phyloP scores from a whole-genome alignment of 2,329 filamentous ascomycete species.

The Trichophyton benhamiae region DNA sequence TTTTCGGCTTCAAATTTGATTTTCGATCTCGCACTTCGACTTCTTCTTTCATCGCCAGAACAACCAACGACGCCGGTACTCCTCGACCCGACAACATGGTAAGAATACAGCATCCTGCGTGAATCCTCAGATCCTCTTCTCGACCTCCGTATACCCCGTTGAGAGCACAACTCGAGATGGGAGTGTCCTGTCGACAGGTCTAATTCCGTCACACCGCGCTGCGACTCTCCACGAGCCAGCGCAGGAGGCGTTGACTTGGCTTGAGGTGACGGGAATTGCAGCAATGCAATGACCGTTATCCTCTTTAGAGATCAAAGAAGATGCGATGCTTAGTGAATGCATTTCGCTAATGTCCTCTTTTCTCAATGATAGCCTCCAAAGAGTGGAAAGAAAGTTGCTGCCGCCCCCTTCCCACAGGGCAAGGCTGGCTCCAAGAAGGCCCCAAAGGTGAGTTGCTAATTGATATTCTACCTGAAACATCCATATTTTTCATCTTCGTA shows the following conservation, averaged over 20 bases:
- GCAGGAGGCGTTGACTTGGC: conserved; percentile 37
- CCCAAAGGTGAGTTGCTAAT: conserved; percentile 57
- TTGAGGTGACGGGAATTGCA: conserved; percentile 41
- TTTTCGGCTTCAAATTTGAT: background rate
- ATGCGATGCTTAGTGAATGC: conserved; percentile 60
- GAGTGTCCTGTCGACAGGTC: conserved; percentile 3
- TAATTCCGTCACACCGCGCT: conserved; percentile 28
- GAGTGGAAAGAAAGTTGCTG: conserved; percentile 89
- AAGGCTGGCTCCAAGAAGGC: conserved; percentile 90
- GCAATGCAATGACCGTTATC: conserved; percentile 41
- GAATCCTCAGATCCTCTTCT: conserved; percentile 10
- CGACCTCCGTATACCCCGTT: conserved; percentile 18
- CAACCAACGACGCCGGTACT: conserved; percentile 38
- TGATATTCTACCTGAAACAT: background rate
- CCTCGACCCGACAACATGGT: conserved; percentile 49
- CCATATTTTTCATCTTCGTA: background rate
- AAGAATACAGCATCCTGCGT: conserved; percentile 42
- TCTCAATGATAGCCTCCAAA: conserved; percentile 99
- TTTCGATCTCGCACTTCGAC: conserved; percentile 16
- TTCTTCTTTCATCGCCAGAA: conserved; percentile 28
- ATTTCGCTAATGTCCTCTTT: conserved; percentile 92
- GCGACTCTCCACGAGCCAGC: background rate
- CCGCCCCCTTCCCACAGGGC: conserved; percentile 89
- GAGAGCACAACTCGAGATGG: background rate
- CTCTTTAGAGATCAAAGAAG: conserved; percentile 93